Base-by-base conservation (phyloP, 495 filamentous ascomycete genomes). In the Niebla homalea region DNA sequence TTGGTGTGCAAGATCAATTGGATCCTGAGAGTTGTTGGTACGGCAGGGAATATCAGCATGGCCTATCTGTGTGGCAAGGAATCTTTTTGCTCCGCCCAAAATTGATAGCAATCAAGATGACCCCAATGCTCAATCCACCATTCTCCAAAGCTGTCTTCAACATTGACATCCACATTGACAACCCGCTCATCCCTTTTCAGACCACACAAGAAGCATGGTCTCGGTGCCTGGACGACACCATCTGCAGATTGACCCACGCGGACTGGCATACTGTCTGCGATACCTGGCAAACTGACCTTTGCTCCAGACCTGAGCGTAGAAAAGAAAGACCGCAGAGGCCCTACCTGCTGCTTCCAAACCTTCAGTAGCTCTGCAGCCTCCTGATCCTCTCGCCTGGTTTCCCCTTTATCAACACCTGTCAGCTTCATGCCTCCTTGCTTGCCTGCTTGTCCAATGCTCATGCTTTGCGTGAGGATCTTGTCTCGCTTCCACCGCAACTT, bases 91-190 rank as follows among this genome's bases (percentile, higher is more conserved):
- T 76, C 73, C 44, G 83, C 67, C 92, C 92, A 98, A 58, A 94
- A 96, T 49, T 75, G 77, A 59, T 75, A 75, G 64, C 92, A 98
- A 48, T 77, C 76, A 15, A 79, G 66, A 68, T 94, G 84, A 39
- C 84, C 81, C 87, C 87, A 93, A 64, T 89, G 81, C 35, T 93
- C 85, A 14, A 83, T 73, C 92, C 92, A 98, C 87, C 87, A 96
- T 65, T 96, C 89, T 36, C 86, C 87, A 69, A 94, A 89, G 63
- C 81, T 87, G 67, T 95, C 92, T 54, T 87, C 77, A 18, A 93
- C 82, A 48, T 79, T 70, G 23, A 81, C 70, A 63, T 95, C 89
- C 25, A 94, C 70, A 55, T 75, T 80, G 2, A 70, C 62, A 18
- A 96, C 68, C 35, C 89, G 72, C 68, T 98, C 92, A 40, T 93